phyloP scores from a whole-genome alignment of 208 protist species.

The Trypanosoma mega region DNA sequence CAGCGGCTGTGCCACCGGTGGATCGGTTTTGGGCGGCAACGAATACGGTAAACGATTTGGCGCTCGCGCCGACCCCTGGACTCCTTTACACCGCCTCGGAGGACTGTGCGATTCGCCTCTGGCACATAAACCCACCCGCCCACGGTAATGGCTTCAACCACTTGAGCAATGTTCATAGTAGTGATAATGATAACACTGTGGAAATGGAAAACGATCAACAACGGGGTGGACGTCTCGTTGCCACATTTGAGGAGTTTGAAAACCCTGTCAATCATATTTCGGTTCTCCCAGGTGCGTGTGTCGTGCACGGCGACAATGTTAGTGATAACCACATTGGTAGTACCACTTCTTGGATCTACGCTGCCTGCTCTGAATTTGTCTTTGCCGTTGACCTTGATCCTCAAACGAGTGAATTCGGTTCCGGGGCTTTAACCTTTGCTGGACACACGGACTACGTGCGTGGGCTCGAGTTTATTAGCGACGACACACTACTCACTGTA shows the following conservation, averaged over 20 bases:
- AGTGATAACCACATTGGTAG: too few relatives aligned
- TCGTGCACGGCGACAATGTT: too few relatives aligned
- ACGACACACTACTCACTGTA: constrained; percentile 65
- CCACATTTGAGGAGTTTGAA: constrained; percentile 79
- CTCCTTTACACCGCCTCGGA: constrained; percentile 74
- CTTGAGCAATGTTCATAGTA: too few relatives aligned
- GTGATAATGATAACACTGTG: too few relatives aligned
- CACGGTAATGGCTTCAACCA: too few relatives aligned
- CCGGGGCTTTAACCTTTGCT: constrained; percentile 42
- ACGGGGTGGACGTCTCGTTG: constrained; percentile 61
- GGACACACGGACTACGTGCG: constrained; percentile 84
- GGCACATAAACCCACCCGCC: constrained; percentile 42
- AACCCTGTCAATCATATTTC: constrained; percentile 84
- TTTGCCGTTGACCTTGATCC: constrained; percentile 65
- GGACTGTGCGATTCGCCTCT: constrained; percentile 77
- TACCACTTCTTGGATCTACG: constrained; percentile 51
- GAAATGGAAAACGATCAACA: too few relatives aligned
- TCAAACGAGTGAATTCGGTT: constrained; percentile 43
- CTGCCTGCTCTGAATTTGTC: constrained; percentile 73
- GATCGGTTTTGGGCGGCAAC: constrained; percentile 72
- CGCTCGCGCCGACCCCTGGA: constrained; percentile 33
- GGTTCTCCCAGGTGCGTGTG: constrained; percentile 31
- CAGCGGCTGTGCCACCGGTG: constrained; percentile 30
- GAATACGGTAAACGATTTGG: constrained; percentile 80
- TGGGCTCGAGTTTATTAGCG: constrained; percentile 62